Conservation (phyloP, 371 early-diverging fungal species). For the Mortierella sp. region DNA sequence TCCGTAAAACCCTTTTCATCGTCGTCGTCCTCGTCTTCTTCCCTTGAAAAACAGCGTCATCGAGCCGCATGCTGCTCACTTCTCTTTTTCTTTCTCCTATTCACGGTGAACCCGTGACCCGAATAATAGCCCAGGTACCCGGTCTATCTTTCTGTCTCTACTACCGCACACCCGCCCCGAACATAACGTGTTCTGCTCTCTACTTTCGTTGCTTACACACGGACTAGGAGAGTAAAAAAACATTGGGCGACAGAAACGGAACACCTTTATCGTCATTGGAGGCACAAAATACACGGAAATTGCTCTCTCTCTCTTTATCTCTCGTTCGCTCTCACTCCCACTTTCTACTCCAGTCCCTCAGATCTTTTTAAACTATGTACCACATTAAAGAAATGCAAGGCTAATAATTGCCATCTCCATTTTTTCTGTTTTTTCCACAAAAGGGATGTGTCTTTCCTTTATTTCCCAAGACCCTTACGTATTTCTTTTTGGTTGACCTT, state of each 20-base stretch:
- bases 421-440: too few relatives aligned
- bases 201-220: background rate
- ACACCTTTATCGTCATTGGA: background rate
- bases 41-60: conserved; percentile 5
- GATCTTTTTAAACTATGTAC: too few relatives aligned
- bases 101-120: background rate
- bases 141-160: background rate
- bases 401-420: too few relatives aligned
- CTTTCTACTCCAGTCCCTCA: background rate
- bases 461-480: too few relatives aligned
- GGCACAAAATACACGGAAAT: background rate
- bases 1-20: background rate
- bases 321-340: background rate
- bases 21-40: background rate
- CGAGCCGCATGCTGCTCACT: background rate
- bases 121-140: conserved; percentile 5
- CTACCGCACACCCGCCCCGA: background rate
- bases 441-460: too few relatives aligned
- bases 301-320: conserved; percentile 9
- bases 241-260: background rate
- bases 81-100: background rate
- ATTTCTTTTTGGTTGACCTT: too few relatives aligned
- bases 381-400: too few relatives aligned
- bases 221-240: background rate
- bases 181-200: background rate